phyloP scores from a whole-genome alignment of 2,329 filamentous ascomycete genomes.

The Exserohilum turcica region DNA sequence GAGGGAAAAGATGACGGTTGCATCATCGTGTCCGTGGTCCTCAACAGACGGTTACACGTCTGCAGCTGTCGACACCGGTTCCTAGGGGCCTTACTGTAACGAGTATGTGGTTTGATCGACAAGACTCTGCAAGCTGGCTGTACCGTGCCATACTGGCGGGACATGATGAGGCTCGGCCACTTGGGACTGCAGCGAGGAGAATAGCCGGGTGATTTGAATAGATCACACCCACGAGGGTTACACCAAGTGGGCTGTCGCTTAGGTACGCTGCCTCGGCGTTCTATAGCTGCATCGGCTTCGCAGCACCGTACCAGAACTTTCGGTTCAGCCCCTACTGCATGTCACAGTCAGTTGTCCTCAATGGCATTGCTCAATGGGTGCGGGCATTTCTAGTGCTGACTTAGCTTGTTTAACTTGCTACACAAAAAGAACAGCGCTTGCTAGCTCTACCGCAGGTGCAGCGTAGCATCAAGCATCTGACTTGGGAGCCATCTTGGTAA shows the following conservation, averaged over 20 bases:
- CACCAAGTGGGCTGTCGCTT: slow-evolving; percentile 12
- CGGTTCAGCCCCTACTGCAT: slow-evolving; percentile 21
- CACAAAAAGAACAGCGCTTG: slow-evolving; percentile 26
- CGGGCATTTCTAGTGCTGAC: slow-evolving; percentile 29
- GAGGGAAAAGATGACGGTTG: slow-evolving; percentile 21
- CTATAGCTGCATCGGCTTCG: slow-evolving; percentile 17
- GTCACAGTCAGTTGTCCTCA: slow-evolving; percentile 10
- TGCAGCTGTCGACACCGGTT: background rate
- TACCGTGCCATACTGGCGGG: slow-evolving; percentile 16
- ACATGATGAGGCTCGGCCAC: slow-evolving; percentile 21
- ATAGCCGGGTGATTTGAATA: slow-evolving; percentile 28
- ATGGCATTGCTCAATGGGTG: slow-evolving; percentile 15
- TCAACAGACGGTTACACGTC: background rate
- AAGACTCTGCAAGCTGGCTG: background rate
- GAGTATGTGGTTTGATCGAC: background rate
- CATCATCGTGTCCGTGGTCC: slow-evolving; percentile 1
- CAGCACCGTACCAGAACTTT: slow-evolving; percentile 13
- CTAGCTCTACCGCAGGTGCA: slow-evolving; percentile 1
- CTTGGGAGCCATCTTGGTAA: slow-evolving; percentile 8
- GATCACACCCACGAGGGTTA: slow-evolving; percentile 28
- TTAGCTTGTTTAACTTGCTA: slow-evolving; percentile 19
- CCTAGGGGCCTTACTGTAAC: background rate
- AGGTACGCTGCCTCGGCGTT: slow-evolving; percentile 12
- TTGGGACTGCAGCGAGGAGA: slow-evolving; percentile 22
- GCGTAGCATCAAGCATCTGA: slow-evolving; percentile 17